phyloP scores from a whole-genome alignment of 768 basidiomycete genomes.

The Hygrophorus pudorinus region DNA sequence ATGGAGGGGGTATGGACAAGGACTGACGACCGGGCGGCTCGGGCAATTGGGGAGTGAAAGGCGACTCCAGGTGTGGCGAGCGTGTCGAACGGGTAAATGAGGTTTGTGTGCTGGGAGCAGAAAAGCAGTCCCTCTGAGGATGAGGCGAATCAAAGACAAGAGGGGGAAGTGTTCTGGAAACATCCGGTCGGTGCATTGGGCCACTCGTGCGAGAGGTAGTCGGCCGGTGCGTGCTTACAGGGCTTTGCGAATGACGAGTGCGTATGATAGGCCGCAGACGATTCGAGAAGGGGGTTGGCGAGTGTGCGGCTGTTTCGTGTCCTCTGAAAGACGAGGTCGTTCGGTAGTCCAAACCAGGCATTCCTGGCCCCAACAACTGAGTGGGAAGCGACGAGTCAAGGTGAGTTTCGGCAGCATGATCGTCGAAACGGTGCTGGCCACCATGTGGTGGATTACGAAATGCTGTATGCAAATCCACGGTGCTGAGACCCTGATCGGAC shows the following conservation, averaged over 20 bases:
- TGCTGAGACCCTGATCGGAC: constrained; percentile 6
- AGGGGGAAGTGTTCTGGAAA: constrained; percentile 27
- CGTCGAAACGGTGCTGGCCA: not conserved
- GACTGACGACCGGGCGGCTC: too few species aligned
- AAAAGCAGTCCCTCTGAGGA: constrained; percentile 5
- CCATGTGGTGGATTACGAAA: too few species aligned
- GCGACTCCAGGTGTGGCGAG: constrained; percentile 3
- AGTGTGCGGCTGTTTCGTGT: not conserved
- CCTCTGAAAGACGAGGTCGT: constrained; percentile 1
- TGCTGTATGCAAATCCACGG: not conserved
- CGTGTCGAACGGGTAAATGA: not conserved
- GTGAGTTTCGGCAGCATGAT: not conserved
- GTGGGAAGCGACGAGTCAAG: constrained; percentile 14
- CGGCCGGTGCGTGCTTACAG: not conserved
- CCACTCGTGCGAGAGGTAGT: not conserved
- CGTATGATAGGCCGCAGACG: not conserved
- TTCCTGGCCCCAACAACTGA: constrained; percentile 44
- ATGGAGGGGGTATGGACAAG: too few species aligned
- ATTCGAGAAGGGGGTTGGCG: constrained; percentile 3
- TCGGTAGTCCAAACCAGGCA: constrained; percentile 29
- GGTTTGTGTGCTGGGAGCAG: not conserved
- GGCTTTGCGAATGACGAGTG: not conserved
- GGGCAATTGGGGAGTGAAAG: not conserved
- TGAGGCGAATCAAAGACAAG: constrained; percentile 16
- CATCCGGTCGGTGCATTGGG: constrained; percentile 10